A percentile compares a stretch with the other conserved stretches of the same genome.
These are phyloP conservation scores for Hypoxylon sp. DNA, from an alignment of 2,329 filamentous ascomycete genomes.

Conservation along the genomic window DNA sequence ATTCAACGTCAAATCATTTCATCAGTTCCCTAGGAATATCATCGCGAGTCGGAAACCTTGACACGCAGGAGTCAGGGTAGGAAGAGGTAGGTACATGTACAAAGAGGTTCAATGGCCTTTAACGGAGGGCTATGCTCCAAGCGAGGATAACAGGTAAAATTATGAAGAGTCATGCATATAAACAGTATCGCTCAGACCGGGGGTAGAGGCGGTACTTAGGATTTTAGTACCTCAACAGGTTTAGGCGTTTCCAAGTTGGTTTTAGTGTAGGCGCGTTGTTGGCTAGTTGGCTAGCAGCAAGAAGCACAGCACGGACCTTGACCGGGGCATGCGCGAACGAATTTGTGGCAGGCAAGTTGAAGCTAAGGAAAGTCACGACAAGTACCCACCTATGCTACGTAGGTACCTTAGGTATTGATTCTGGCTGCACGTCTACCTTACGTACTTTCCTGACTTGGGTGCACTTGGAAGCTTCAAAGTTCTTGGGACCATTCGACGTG, in stretches of 20 bases:
- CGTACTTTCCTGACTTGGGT: constrained; percentile 32
- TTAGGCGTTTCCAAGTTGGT: constrained; percentile 33
- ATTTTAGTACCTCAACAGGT: constrained; percentile 41
- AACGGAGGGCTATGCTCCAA: constrained; percentile 23
- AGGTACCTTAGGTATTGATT: constrained; percentile 43
- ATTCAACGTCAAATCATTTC: constrained; percentile 50
- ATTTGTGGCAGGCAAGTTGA: constrained; percentile 39
- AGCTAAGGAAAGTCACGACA: constrained; percentile 20
- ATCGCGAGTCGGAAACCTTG: constrained; percentile 42
- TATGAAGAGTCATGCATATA: constrained; percentile 32
- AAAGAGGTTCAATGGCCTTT: constrained; percentile 9
- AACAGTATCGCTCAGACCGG: constrained; percentile 5
- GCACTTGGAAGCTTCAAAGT: not conserved
- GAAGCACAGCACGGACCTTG: constrained; percentile 28
- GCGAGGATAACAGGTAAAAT: not conserved
- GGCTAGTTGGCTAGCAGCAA: constrained; percentile 20
- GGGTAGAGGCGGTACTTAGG: constrained; percentile 21
- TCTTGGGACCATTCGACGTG: constrained; percentile 24
- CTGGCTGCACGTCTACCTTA: constrained; percentile 45
- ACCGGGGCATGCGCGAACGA: constrained; percentile 35
- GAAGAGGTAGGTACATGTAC: constrained; percentile 36
- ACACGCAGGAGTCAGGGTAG: constrained; percentile 45
- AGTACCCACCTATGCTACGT: constrained; percentile 40
- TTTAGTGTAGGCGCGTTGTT: constrained; percentile 16
- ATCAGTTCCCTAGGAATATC: constrained; percentile 38